Percentiles rank a stretch among this genome's conserved stretches.
These are phyloP conservation scores for Cladosporium colombiae DNA, from an alignment of 2,329 filamentous ascomycete genomes.

Conservation along the genomic window DNA sequence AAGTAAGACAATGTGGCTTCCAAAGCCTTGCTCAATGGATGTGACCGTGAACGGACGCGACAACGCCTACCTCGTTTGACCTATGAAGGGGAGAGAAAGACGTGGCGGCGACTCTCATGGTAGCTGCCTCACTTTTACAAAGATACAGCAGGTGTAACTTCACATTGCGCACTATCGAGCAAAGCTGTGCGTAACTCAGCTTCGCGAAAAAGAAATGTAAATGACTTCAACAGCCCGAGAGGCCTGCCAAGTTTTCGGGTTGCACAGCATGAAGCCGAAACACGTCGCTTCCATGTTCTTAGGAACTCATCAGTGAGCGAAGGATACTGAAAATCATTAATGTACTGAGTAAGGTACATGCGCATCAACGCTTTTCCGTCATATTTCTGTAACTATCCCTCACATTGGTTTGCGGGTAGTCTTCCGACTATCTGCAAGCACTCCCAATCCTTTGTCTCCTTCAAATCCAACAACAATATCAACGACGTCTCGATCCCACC, in stretches of 20 bases:
- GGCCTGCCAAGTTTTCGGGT: neutral
- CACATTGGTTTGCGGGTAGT: neutral
- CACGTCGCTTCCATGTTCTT: neutral
- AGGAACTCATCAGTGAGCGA: neutral
- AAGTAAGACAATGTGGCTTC: neutral
- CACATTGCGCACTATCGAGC: neutral
- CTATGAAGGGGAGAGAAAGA: neutral
- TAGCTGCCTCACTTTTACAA: neutral
- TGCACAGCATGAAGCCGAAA: neutral
- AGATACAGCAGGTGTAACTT: neutral
- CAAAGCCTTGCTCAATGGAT: neutral
- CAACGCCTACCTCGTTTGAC: neutral
- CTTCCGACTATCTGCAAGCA: neutral
- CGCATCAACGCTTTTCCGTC: neutral
- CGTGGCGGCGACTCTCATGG: neutral
- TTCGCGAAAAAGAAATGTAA: too few species aligned
- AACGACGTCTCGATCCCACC: neutral
- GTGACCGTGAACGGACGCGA: neutral
- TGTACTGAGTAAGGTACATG: too few species aligned
- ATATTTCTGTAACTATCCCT: neutral
- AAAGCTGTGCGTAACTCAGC: neutral
- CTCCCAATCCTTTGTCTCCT: neutral
- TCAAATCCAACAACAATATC: conserved; percentile 5
- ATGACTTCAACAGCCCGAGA: neutral
- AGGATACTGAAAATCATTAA: neutral